These are phyloP conservation scores for Arachis stenosperma DNA, from an alignment of 306 rosid species.

Conservation along the genomic window DNA sequence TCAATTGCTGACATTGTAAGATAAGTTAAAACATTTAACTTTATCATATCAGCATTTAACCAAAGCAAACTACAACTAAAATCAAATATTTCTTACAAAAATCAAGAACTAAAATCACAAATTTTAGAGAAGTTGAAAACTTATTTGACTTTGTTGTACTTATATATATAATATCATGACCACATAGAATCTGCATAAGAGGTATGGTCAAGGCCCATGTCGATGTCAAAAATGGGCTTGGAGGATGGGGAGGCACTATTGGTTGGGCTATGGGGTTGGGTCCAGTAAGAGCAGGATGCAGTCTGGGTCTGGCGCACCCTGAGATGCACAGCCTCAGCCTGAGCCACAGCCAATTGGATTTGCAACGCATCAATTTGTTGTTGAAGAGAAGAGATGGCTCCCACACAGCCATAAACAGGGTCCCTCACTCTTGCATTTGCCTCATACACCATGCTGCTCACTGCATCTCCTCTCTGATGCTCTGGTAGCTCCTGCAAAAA, in stretches of 20 bases:
- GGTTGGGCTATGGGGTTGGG: conserved; percentile 55
- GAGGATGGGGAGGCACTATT: conserved; percentile 64
- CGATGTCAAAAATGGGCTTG: conserved; percentile 39
- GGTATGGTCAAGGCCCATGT: conserved; percentile 55
- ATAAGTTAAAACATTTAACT: too few species aligned
- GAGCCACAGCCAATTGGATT: conserved; percentile 77
- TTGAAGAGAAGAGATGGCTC: conserved; percentile 82
- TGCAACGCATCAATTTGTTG: conserved; percentile 71
- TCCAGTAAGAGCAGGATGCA: conserved; percentile 46
- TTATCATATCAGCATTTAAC: too few species aligned
- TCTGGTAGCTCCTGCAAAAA: conserved; percentile 62
- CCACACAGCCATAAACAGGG: conserved; percentile 88
- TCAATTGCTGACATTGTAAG: too few species aligned
- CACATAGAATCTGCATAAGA: conserved; percentile 67
- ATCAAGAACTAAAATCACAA: too few species aligned
- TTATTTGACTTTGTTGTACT: too few species aligned
- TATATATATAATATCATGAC: conserved; percentile 40
- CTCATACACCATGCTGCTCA: conserved; percentile 90
- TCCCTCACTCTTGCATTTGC: conserved; percentile 89
- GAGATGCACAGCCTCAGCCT: conserved; percentile 88
- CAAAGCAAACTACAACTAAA: too few species aligned
- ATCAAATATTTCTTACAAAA: too few species aligned
- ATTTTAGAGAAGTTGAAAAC: too few species aligned
- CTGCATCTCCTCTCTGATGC: conserved; percentile 83
- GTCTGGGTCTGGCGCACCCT: conserved; percentile 65